These are phyloP conservation scores for Tubosaeta sp. DNA, from an alignment of 768 basidiomycete genomes.

Conservation along the genomic window DNA sequence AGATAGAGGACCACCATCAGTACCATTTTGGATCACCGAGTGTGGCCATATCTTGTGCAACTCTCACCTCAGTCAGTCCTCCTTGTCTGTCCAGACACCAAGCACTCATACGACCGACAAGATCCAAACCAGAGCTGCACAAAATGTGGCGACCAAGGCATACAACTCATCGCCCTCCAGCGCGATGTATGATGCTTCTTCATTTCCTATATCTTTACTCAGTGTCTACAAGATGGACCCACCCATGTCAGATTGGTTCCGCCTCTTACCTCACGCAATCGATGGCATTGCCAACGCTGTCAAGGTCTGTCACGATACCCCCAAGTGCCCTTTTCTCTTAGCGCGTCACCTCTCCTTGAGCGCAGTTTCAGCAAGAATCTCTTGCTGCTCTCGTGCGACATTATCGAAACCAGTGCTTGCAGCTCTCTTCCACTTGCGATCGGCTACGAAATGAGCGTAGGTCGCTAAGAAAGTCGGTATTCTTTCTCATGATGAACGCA, in stretches of 20 bases:
- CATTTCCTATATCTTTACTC: background rate
- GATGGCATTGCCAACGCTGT: conserved; percentile 64
- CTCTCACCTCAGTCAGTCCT: conserved; percentile 66
- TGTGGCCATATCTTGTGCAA: conserved; percentile 88
- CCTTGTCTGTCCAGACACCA: background rate
- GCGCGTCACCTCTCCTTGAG: background rate
- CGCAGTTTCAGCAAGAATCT: conserved; percentile 75
- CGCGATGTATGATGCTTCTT: conserved; percentile 49
- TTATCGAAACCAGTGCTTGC: conserved; percentile 54
- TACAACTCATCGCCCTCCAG: conserved; percentile 71
- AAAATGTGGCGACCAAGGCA: conserved; percentile 58
- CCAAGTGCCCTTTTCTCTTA: background rate
- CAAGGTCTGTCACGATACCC: conserved; percentile 43
- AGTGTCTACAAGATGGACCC: conserved; percentile 57
- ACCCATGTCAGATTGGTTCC: conserved; percentile 84
- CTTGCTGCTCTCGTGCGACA: conserved; percentile 64
- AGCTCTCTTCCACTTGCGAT: conserved; percentile 34
- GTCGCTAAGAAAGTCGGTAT: conserved; percentile 49
- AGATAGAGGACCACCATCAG: conserved; percentile 46
- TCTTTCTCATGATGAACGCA: conserved; percentile 2
- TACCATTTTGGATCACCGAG: conserved; percentile 87
- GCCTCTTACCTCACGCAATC: conserved; percentile 52
- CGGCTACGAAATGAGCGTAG: conserved; percentile 37
- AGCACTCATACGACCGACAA: conserved; percentile 24
- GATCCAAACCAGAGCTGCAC: conserved; percentile 71